A percentile compares a stretch with the other conserved stretches of the same genome.
These are phyloP conservation scores for Lepraria neglecta DNA, from an alignment of 495 filamentous ascomycete genomes.

Conservation along the genomic window DNA sequence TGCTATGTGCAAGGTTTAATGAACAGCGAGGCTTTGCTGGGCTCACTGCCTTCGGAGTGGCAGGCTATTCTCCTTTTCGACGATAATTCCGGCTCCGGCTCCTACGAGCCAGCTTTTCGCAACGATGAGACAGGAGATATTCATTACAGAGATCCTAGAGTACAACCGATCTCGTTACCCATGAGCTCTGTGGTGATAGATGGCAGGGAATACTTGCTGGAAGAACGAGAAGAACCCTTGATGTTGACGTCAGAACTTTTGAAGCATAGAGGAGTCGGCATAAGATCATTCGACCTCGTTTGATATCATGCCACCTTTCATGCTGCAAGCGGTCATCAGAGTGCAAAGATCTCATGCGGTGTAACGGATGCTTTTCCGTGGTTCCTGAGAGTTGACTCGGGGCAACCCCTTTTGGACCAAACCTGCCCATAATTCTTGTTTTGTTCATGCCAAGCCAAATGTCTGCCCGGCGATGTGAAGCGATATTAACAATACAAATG, in stretches of 20 bases:
- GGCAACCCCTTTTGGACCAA: no score
- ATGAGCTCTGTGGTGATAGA: neutral
- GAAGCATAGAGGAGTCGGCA: conserved; percentile 6
- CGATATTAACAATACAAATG: no score
- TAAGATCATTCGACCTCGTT: conserved; percentile 9
- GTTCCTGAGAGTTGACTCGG: no score
- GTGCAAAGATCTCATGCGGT: neutral
- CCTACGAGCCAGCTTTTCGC: neutral
- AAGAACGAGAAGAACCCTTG: neutral
- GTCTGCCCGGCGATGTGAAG: no score
- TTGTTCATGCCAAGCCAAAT: no score
- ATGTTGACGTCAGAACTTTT: conserved; percentile 5
- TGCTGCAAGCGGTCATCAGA: neutral
- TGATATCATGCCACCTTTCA: conserved; percentile 9
- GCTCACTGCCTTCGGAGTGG: conserved; percentile 13
- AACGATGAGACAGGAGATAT: neutral
- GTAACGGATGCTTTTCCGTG: no score
- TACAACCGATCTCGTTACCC: neutral
- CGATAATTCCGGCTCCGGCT: neutral
- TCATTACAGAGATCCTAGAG: conserved; percentile 12
- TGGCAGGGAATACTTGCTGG: neutral
- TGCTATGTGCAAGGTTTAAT: conserved; percentile 24
- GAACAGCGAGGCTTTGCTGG: conserved; percentile 19
- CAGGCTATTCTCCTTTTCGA: neutral
- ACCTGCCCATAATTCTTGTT: no score